Conservation (phyloP, 768 basidiomycete species). For the Phlebiopsis flavidoalba region DNA sequence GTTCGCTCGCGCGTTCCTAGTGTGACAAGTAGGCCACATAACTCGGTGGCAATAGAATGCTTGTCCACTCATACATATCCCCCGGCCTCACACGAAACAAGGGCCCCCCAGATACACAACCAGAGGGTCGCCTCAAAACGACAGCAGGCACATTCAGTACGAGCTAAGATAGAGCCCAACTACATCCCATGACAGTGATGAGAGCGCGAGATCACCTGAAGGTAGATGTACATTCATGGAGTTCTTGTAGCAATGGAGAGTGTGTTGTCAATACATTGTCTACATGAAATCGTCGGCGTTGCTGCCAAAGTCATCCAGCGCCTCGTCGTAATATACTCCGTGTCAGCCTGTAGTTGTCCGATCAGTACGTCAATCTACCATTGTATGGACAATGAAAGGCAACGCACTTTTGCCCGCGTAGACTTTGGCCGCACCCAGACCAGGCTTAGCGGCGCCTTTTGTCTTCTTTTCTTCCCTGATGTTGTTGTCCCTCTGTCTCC, state of each 20-base stretch:
- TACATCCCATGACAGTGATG: neutral
- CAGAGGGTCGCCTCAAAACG: neutral
- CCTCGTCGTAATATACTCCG: conserved; percentile 79
- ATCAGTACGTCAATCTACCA: neutral
- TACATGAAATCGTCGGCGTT: conserved; percentile 90
- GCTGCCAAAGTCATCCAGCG: conserved; percentile 81
- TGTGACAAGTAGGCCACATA: too few relatives aligned
- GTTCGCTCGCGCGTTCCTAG: too few relatives aligned
- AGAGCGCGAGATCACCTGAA: neutral
- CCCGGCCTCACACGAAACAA: too few relatives aligned
- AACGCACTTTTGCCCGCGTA: conserved; percentile 56
- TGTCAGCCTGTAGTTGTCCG: conserved; percentile 52
- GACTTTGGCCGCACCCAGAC: conserved; percentile 66
- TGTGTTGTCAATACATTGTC: conserved; percentile 13
- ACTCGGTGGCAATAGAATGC: too few relatives aligned
- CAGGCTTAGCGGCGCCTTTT: conserved; percentile 67
- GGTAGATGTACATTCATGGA: neutral
- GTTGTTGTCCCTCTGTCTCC: conserved; percentile 80
- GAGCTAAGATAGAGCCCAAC: neutral
- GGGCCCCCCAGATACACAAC: neutral
- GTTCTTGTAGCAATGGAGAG: neutral
- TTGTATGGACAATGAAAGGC: too few relatives aligned
- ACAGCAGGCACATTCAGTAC: neutral
- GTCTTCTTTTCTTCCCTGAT: conserved; percentile 89
- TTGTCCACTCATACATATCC: too few relatives aligned